Conservation (phyloP, 2,329 filamentous ascomycete genomes). For the Colletotrichum sp. region DNA sequence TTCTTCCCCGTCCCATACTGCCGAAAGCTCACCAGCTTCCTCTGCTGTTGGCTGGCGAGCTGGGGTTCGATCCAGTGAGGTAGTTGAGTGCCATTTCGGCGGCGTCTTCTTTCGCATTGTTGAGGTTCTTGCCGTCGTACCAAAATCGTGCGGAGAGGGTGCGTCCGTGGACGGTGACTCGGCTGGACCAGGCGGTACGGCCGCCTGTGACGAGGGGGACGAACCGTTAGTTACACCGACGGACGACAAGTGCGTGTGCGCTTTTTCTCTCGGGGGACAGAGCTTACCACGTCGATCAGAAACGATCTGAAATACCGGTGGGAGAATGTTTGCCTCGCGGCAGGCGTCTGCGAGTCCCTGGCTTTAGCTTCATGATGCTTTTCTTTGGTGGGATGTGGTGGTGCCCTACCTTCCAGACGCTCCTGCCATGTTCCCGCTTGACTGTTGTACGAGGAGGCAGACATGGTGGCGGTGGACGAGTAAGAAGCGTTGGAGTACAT, state of each 20-base stretch:
- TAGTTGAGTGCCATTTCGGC: constrained; percentile 77
- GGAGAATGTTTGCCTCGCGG: constrained; percentile 53
- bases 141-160: constrained; percentile 79
- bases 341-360: constrained; percentile 57
- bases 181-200: constrained; percentile 88
- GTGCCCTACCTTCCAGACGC: constrained; percentile 56
- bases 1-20: neutral
- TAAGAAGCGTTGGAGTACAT: constrained; percentile 20
- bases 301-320: constrained; percentile 71
- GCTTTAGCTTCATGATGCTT: neutral
- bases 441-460: constrained; percentile 17
- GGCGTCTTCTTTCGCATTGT: constrained; percentile 91
- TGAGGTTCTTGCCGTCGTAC: constrained; percentile 88
- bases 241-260: neutral
- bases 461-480: constrained; percentile 16
- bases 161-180: constrained; percentile 72
- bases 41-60: constrained; percentile 38
- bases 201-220: constrained; percentile 65
- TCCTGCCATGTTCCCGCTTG: constrained; percentile 54
- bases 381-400: neutral
- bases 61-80: constrained; percentile 50
- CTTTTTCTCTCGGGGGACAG: neutral
- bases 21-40: constrained; percentile 14
- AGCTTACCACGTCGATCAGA: constrained; percentile 75
- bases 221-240: neutral